Conservation (phyloP, 192 early-diverging fungal genomes). For the Spinellus fusiger region DNA sequence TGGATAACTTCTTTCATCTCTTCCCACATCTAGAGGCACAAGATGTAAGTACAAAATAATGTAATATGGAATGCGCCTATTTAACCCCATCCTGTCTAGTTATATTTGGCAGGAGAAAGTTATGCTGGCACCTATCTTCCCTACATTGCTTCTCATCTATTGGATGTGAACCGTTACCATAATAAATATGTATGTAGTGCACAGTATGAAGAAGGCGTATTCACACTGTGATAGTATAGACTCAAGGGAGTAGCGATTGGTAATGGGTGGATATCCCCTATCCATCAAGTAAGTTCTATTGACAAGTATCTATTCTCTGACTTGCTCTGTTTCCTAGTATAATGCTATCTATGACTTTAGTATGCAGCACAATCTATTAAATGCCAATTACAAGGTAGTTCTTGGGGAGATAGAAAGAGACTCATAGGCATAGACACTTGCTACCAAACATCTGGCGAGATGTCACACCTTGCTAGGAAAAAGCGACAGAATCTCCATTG, state of each 20-base stretch:
- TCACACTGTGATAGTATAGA: constrained; percentile 31
- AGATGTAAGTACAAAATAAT: constrained; percentile 5
- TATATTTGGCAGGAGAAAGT: constrained; percentile 61
- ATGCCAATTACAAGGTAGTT: constrained; percentile 22
- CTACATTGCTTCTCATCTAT: constrained; percentile 33
- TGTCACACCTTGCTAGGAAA: constrained; percentile 28
- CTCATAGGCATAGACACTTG: background rate
- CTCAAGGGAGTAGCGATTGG: constrained; percentile 54
- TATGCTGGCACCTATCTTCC: constrained; percentile 61
- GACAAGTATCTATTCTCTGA: background rate
- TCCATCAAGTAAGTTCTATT: constrained; percentile 43
- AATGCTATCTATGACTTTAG: constrained; percentile 37
- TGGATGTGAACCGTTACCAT: background rate
- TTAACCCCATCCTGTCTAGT: constrained; percentile 21
- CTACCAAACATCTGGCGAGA: constrained; percentile 13
- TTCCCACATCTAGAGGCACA: constrained; percentile 40
- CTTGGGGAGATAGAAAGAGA: background rate
- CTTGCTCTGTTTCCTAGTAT: constrained; percentile 24
- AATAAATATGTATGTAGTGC: background rate
- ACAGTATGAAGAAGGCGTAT: background rate
- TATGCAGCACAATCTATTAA: constrained; percentile 24
- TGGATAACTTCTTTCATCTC: constrained; percentile 40
- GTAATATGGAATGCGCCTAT: background rate
- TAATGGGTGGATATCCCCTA: constrained; percentile 60
- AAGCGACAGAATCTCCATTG: constrained; percentile 23